Percentiles rank a stretch among this genome's conserved stretches.
phyloP scores from a whole-genome alignment of 169 alveolate species.

The Plasmodium yoelii region DNA sequence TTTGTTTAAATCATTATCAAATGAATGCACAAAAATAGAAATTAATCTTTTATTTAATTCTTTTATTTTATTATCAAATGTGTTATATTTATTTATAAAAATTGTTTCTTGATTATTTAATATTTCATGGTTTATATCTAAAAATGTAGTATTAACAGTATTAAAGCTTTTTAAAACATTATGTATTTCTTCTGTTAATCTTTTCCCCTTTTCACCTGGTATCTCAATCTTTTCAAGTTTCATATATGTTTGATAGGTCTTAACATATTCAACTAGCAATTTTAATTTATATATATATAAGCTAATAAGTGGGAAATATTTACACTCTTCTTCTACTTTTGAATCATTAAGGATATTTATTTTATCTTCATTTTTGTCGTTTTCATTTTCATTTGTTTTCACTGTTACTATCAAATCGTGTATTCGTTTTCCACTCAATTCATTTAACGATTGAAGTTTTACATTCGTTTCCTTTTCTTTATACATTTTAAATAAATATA shows the following conservation, averaged over 20 bases:
- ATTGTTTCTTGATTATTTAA: conserved; percentile 78
- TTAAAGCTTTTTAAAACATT: conserved; percentile 32
- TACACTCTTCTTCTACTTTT: conserved; percentile 51
- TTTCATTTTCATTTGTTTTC: background rate
- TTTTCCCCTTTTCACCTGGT: conserved; percentile 74
- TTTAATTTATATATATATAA: conserved; percentile 40
- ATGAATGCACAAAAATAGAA: conserved; percentile 43
- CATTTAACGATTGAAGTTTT: conserved; percentile 22
- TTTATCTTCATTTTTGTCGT: background rate
- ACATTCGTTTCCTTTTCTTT: background rate
- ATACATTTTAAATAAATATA: conserved; percentile 54
- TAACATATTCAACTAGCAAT: conserved; percentile 49
- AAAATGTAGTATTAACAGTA: conserved; percentile 46
- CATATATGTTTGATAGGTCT: conserved; percentile 65
- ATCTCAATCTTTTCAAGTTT: conserved; percentile 71
- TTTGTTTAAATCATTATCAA: conserved; percentile 52
- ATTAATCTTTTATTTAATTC: conserved; percentile 39
- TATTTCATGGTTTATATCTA: conserved; percentile 76
- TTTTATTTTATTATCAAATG: conserved; percentile 48
- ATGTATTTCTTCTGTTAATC: conserved; percentile 52
- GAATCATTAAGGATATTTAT: background rate
- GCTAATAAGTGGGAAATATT: conserved; percentile 55
- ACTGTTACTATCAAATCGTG: background rate
- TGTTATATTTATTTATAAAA: conserved; percentile 76
- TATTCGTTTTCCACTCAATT: background rate